phyloP scores from a whole-genome alignment of 148 eudicot species.

The Talinum fruticosum region DNA sequence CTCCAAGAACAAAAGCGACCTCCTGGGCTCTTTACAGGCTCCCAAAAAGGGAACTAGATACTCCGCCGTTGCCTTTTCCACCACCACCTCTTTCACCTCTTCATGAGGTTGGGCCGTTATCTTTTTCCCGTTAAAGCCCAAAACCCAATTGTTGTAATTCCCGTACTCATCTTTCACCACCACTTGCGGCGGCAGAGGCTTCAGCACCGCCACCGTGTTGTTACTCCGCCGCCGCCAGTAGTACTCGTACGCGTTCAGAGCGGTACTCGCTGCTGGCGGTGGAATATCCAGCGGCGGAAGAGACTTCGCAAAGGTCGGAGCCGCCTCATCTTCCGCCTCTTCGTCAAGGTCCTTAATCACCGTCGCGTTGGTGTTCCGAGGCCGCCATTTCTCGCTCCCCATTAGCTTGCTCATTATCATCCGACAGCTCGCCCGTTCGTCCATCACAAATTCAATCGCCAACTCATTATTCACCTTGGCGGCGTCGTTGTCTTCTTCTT shows the following conservation, averaged over 20 bases:
- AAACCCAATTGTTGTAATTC: constrained; percentile 11
- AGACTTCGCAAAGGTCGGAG: neutral
- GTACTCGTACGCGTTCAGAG: constrained; percentile 62
- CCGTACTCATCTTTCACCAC: constrained; percentile 14
- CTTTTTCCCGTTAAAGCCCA: constrained; percentile 10
- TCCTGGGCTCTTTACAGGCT: constrained; percentile 63
- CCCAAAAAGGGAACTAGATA: constrained; percentile 40
- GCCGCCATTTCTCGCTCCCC: constrained; percentile 40
- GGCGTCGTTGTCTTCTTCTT: constrained; percentile 6
- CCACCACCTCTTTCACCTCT: neutral
- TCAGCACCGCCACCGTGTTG: constrained; percentile 25
- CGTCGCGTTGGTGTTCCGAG: constrained; percentile 20
- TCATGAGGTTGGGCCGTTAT: neutral
- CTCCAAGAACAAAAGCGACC: constrained; percentile 58
- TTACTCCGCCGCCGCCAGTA: constrained; percentile 62
- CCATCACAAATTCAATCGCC: constrained; percentile 12
- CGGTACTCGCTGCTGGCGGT: too few species aligned
- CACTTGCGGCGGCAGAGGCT: constrained; percentile 28
- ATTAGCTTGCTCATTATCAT: constrained; percentile 39
- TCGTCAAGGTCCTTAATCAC: constrained; percentile 4
- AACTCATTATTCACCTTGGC: neutral
- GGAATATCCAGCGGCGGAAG: constrained; percentile 16
- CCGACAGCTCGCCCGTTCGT: neutral
- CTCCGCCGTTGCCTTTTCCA: constrained; percentile 28
- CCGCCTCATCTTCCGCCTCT: constrained; percentile 2